Conservation (phyloP, 192 early-diverging fungal genomes). For the Thoreauomyces humboldtii region DNA sequence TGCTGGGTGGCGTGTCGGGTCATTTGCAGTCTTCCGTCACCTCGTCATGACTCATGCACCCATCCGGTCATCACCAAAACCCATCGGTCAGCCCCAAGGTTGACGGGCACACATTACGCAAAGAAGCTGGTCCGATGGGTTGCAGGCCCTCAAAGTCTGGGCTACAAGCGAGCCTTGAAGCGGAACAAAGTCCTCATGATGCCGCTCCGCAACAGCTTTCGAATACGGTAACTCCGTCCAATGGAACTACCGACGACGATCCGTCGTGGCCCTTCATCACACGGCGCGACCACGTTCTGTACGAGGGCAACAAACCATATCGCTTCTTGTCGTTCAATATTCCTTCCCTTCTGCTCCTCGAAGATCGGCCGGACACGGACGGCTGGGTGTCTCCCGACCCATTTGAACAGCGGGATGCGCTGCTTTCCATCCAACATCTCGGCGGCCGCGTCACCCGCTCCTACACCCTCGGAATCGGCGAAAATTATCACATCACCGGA, state of each 20-base stretch:
- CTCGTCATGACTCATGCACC: too few species aligned
- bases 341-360: constrained; percentile 41
- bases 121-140: too few species aligned
- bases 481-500: constrained; percentile 23
- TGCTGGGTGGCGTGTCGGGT: too few species aligned
- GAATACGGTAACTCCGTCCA: not conserved
- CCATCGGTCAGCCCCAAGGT: too few species aligned
- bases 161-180: too few species aligned
- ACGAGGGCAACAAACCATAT: constrained; percentile 24
- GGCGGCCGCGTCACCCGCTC: constrained; percentile 31
- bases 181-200: too few species aligned
- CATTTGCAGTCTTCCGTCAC: too few species aligned
- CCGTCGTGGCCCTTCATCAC: constrained; percentile 37
- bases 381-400: constrained; percentile 24
- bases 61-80: too few species aligned
- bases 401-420: constrained; percentile 27
- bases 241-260: not conserved
- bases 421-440: constrained; percentile 13
- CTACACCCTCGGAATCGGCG: constrained; percentile 31
- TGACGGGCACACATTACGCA: too few species aligned
- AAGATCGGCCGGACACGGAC: constrained; percentile 11
- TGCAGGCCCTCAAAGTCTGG: too few species aligned
- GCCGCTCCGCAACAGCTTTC: constrained; percentile 5
- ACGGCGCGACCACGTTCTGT: constrained; percentile 11
- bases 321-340: constrained; percentile 41